Conservation (phyloP, 2,329 filamentous ascomycete species). For the Penicillium sp. region DNA sequence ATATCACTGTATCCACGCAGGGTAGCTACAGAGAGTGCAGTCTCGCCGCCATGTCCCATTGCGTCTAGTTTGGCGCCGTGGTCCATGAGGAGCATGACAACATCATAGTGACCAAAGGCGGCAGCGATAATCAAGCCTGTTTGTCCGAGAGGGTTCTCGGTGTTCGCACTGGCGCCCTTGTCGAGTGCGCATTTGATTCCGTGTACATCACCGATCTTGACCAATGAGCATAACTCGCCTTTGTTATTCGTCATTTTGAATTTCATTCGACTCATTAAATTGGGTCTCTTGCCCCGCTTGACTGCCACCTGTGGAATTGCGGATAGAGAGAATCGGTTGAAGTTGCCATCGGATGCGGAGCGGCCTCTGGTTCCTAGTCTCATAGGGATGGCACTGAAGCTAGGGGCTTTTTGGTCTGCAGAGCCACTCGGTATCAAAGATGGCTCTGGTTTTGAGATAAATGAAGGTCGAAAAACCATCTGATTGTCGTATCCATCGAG, state of each 20-base stretch:
- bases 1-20: conserved; percentile 11
- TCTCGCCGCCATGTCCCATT: conserved; percentile 2
- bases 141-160: conserved; percentile 7
- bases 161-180: conserved; percentile 14
- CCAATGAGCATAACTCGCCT: conserved; percentile 11
- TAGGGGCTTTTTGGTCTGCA: background rate
- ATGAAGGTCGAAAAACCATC: background rate
- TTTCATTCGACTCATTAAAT: conserved; percentile 14
- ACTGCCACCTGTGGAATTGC: background rate
- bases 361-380: background rate
- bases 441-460: background rate
- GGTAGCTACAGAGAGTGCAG: conserved; percentile 10
- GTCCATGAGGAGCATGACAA: conserved; percentile 11
- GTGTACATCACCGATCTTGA: conserved; percentile 5
- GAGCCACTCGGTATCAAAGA: background rate
- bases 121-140: conserved; percentile 17
- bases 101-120: conserved; percentile 13
- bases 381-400: background rate
- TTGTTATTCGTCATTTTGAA: conserved; percentile 14
- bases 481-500: background rate
- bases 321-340: background rate
- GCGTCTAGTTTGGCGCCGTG: conserved; percentile 10
- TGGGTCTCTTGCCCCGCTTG: conserved; percentile 8
- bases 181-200: conserved; percentile 10
- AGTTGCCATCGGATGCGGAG: background rate